Conservation (phyloP, 768 basidiomycete genomes). For the Chalciporus pseudorubinellus region DNA sequence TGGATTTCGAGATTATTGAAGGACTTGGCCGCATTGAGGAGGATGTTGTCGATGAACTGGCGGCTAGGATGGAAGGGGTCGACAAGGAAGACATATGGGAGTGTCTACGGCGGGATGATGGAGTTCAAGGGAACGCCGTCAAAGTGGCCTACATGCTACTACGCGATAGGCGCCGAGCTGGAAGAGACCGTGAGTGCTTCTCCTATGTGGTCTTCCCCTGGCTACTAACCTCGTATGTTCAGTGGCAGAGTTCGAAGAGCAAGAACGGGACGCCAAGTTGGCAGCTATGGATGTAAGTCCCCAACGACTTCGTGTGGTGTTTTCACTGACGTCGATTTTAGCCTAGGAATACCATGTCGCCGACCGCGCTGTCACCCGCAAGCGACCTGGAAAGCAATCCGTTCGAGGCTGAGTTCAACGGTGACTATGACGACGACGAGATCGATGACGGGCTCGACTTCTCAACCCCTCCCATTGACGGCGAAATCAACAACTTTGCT, state of each 20-base stretch:
- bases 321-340: conserved; percentile 27
- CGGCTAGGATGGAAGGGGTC: conserved; percentile 66
- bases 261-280: conserved; percentile 79
- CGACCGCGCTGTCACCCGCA: conserved; percentile 62
- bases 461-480: conserved; percentile 37
- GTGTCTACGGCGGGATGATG: conserved; percentile 78
- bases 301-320: conserved; percentile 20
- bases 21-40: conserved; percentile 92
- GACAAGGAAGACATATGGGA: conserved; percentile 87
- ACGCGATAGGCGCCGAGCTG: conserved; percentile 80
- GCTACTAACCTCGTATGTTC: conserved; percentile 17
- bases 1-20: conserved; percentile 85
- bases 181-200: conserved; percentile 72
- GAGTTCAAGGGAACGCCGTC: conserved; percentile 84
- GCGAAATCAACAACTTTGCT: conserved; percentile 65
- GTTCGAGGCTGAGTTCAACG: conserved; percentile 71
- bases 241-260: conserved; percentile 80
- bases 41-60: conserved; percentile 82
- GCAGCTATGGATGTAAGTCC: conserved; percentile 77
- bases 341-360: conserved; percentile 72
- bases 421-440: conserved; percentile 46
- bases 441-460: conserved; percentile 54
- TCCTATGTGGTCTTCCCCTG: not conserved
- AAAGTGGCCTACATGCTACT: conserved; percentile 96
- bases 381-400: conserved; percentile 71